Conservation (phyloP, 805 yeast genomes). For the Metschnikowia similis region DNA sequence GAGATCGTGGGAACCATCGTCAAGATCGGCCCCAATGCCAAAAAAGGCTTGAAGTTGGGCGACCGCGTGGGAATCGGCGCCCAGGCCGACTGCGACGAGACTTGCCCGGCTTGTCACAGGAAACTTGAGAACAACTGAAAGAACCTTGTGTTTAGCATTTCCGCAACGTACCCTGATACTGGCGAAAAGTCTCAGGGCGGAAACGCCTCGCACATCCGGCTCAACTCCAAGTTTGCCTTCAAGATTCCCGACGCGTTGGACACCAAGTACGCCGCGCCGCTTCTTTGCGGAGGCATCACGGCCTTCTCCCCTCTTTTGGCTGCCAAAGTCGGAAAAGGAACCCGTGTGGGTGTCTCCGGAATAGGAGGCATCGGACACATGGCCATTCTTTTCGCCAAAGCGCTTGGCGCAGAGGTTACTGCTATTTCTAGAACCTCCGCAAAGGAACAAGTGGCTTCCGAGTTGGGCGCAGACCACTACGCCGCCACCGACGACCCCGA, state of each 20-base stretch:
- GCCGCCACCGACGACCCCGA: not conserved
- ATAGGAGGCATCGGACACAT: too few species aligned
- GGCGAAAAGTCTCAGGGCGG: slow-evolving; percentile 8
- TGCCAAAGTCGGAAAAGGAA: too few species aligned
- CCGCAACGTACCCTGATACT: slow-evolving; percentile 5
- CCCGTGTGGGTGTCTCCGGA: too few species aligned
- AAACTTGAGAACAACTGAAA: slow-evolving; percentile 8
- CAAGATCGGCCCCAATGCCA: slow-evolving; percentile 6
- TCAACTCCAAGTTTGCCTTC: slow-evolving; percentile 10
- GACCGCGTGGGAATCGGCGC: slow-evolving; percentile 82
- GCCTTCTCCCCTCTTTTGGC: slow-evolving; percentile 10
- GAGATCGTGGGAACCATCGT: slow-evolving; percentile 15
- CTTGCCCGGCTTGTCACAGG: slow-evolving; percentile 5
- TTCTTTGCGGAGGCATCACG: slow-evolving; percentile 16
- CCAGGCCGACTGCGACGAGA: slow-evolving; percentile 23
- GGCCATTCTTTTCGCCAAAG: not conserved
- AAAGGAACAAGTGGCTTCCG: too few species aligned
- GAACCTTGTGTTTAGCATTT: slow-evolving; percentile 5
- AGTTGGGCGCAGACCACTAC: too few species aligned
- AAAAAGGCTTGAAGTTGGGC: slow-evolving; percentile 46
- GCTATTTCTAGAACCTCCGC: too few species aligned
- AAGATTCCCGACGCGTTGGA: slow-evolving; percentile 9
- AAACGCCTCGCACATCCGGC: slow-evolving; percentile 9
- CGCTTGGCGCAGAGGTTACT: not conserved
- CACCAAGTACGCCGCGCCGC: slow-evolving; percentile 10